Evolutionary conservation across 768 basidiomycete species (phyloP).

Genomic region (Pulveroboletus ravenelii): DNA sequence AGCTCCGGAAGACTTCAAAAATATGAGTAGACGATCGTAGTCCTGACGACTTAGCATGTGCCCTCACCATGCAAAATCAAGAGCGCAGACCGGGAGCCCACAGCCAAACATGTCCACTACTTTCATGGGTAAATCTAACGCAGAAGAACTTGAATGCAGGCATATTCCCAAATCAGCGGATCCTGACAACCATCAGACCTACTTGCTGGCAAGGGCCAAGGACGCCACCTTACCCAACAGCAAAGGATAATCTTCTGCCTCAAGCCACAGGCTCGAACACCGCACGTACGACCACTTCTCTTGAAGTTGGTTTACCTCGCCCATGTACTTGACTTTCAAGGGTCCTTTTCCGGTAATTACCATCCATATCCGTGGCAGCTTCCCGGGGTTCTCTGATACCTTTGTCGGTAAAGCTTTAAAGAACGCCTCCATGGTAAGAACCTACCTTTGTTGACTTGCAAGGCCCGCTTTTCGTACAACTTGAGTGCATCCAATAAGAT

Average conservation of each 20-base stretch:
- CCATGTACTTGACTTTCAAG: conserved; percentile 68
- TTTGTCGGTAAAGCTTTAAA: not conserved
- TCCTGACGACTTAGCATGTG: not conserved
- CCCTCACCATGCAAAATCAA: conserved; percentile 78
- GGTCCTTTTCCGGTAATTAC: conserved; percentile 92
- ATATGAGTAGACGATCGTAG: conserved; percentile 4
- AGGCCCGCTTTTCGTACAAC: conserved; percentile 61
- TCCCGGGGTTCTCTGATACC: conserved; percentile 16
- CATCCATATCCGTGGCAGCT: conserved; percentile 73
- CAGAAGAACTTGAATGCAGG: conserved; percentile 86
- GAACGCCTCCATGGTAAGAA: not conserved
- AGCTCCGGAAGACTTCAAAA: conserved; percentile 71
- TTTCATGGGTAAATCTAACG: conserved; percentile 96
- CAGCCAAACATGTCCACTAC: conserved; percentile 99
- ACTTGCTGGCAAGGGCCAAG: not conserved
- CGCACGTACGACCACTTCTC: conserved; percentile 68
- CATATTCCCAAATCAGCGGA: conserved; percentile 90
- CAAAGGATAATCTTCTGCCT: conserved; percentile 83
- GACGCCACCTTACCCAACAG: conserved; percentile 57
- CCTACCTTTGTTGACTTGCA: conserved; percentile 23
- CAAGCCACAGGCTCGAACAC: conserved; percentile 82
- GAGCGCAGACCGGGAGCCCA: conserved; percentile 87
- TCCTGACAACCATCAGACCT: conserved; percentile 41
- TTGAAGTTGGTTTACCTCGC: conserved; percentile 54
- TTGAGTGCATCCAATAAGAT: conserved; percentile 74